These are phyloP conservation scores for Aspergillus carlsbadensis DNA, from an alignment of 495 filamentous ascomycete genomes.

Conservation along the genomic window DNA sequence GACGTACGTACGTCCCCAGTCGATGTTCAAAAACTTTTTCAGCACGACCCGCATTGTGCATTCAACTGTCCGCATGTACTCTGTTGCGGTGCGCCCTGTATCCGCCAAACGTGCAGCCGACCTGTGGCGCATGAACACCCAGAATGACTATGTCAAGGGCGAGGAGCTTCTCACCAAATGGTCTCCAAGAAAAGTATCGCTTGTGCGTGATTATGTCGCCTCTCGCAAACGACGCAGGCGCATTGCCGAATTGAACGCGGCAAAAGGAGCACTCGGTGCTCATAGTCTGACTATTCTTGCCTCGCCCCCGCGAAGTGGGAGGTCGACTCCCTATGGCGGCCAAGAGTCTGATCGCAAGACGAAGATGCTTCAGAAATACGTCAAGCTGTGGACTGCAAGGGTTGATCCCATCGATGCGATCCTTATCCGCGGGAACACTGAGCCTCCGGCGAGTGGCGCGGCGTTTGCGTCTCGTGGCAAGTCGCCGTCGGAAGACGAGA, in stretches of 20 bases:
- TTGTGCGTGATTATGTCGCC: constrained; percentile 78
- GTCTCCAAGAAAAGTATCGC: constrained; percentile 83
- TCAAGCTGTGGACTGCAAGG: constrained; percentile 76
- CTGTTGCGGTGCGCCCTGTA: constrained; percentile 77
- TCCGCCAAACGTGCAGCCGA: constrained; percentile 89
- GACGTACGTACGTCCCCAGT: constrained; percentile 77
- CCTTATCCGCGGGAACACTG: constrained; percentile 70
- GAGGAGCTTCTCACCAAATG: constrained; percentile 82
- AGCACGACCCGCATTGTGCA: constrained; percentile 82
- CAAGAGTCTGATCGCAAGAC: constrained; percentile 54
- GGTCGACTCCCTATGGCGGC: constrained; percentile 39
- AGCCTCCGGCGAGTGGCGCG: constrained; percentile 71
- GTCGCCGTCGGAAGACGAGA: constrained; percentile 22
- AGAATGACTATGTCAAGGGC: constrained; percentile 90
- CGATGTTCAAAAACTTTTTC: constrained; percentile 84
- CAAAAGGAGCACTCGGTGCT: constrained; percentile 64
- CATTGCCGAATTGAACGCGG: constrained; percentile 75
- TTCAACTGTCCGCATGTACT: constrained; percentile 81
- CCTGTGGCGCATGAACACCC: constrained; percentile 95
- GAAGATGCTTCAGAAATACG: constrained; percentile 64
- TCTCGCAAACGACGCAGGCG: constrained; percentile 68
- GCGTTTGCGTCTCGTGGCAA: constrained; percentile 35
- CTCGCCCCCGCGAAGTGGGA: constrained; percentile 37
- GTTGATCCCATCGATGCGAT: constrained; percentile 72
- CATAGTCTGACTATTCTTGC: constrained; percentile 32